Percentiles rank a stretch among this genome's conserved stretches.
Conservation (phyloP, 345 rosid species). For the Noccaea caerulescens region DNA sequence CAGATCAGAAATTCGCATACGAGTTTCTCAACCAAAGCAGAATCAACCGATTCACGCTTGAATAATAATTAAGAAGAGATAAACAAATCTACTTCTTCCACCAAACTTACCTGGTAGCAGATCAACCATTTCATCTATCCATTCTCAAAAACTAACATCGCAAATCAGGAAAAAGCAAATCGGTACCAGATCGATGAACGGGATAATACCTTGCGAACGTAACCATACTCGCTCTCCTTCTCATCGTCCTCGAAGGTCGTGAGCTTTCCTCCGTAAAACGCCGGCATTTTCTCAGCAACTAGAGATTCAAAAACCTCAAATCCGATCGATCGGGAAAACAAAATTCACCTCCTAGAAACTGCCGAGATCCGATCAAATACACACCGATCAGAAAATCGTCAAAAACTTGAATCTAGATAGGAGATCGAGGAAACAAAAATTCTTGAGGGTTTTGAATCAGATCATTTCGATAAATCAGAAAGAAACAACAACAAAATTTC, state of each 20-base stretch:
- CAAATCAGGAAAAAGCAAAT: not conserved
- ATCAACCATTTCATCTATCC: constrained; percentile 19
- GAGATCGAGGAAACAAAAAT: constrained; percentile 36
- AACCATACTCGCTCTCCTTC: constrained; percentile 99
- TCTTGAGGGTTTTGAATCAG: constrained; percentile 23
- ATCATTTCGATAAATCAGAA: constrained; percentile 23
- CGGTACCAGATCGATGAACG: constrained; percentile 33
- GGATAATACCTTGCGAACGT: constrained; percentile 81
- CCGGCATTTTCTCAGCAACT: constrained; percentile 60
- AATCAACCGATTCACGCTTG: constrained; percentile 26
- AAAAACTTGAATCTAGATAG: constrained; percentile 2
- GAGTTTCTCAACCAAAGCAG: not conserved
- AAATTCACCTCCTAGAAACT: constrained; percentile 32
- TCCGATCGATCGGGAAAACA: not conserved
- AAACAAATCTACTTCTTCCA: constrained; percentile 29
- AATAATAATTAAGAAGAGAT: not conserved
- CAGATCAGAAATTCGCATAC: constrained; percentile 26
- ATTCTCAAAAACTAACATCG: constrained; percentile 16
- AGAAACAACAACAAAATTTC: not conserved
- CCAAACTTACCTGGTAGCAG: constrained; percentile 18
- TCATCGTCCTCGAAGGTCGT: constrained; percentile 95
- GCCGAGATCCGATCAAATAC: constrained; percentile 47
- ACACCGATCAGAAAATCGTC: constrained; percentile 11
- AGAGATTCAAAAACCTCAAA: constrained; percentile 20
- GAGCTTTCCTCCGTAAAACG: constrained; percentile 79